Conservation (phyloP, 2,329 filamentous ascomycete species). For the Lizonia empirigonia region DNA sequence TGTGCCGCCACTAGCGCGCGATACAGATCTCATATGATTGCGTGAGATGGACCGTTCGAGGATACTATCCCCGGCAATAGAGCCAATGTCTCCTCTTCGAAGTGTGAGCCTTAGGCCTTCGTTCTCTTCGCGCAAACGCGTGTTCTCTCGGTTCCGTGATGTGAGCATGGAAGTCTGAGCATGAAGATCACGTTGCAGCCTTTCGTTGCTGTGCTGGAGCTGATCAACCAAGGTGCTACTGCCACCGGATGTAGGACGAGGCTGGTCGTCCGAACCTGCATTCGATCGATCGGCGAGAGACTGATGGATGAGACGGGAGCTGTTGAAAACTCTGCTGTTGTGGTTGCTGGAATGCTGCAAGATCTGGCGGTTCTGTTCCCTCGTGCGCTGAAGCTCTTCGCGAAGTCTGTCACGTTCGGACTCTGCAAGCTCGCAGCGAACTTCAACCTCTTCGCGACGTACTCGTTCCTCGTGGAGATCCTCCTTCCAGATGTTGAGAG, state of each 20-base stretch:
- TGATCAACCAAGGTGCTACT: conserved; percentile 81
- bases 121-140: conserved; percentile 93
- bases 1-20: conserved; percentile 65
- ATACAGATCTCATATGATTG: conserved; percentile 74
- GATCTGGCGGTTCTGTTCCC: conserved; percentile 49
- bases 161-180: conserved; percentile 98
- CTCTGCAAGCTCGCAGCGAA: conserved; percentile 84
- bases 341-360: conserved; percentile 45
- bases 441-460: conserved; percentile 85
- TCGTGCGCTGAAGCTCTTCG: conserved; percentile 79
- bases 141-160: conserved; percentile 92
- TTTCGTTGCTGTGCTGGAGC: conserved; percentile 88
- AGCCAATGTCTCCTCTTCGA: conserved; percentile 68
- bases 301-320: conserved; percentile 48
- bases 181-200: conserved; percentile 87
- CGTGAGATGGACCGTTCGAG: conserved; percentile 93
- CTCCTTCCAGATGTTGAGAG: conserved; percentile 86
- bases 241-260: conserved; percentile 43
- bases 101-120: conserved; percentile 92
- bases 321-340: conserved; percentile 45
- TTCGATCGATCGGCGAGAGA: conserved; percentile 47
- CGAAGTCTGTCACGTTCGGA: conserved; percentile 84
- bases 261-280: conserved; percentile 48
- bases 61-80: conserved; percentile 80
- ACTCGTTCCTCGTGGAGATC: conserved; percentile 90